Evolutionary conservation across 2,329 filamentous ascomycete species (phyloP).

Genomic region (Alternaria rosae): DNA sequence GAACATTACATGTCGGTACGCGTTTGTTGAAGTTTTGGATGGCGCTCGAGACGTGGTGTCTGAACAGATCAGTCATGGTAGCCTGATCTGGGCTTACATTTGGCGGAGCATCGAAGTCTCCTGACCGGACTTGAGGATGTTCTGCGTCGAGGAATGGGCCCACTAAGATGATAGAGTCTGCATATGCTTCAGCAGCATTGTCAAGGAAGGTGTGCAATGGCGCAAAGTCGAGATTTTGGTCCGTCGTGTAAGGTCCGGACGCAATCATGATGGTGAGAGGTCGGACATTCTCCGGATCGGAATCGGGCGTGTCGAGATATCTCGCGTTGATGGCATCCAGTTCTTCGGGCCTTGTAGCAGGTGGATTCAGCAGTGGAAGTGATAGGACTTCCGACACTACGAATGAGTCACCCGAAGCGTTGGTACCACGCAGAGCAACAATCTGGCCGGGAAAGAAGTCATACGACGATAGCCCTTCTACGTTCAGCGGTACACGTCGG

Average conservation of each 20-base stretch:
- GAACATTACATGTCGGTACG: conserved; percentile 80
- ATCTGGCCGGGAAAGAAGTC: conserved; percentile 96
- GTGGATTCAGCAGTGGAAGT: conserved; percentile 75
- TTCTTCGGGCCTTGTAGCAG: conserved; percentile 71
- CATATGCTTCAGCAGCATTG: conserved; percentile 75
- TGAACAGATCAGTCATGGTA: conserved; percentile 84
- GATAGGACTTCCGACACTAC: conserved; percentile 78
- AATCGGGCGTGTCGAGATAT: conserved; percentile 67
- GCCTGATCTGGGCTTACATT: conserved; percentile 70
- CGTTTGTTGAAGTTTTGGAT: conserved; percentile 73
- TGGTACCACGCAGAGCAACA: conserved; percentile 84
- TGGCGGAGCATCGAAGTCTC: conserved; percentile 55
- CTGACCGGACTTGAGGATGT: conserved; percentile 80
- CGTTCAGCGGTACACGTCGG: conserved; percentile 78
- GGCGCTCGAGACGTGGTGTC: conserved; percentile 76
- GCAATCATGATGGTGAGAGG: conserved; percentile 81
- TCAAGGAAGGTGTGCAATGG: conserved; percentile 82
- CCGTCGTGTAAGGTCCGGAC: conserved; percentile 88
- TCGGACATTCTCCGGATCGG: conserved; percentile 59
- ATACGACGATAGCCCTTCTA: conserved; percentile 72
- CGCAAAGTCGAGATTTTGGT: conserved; percentile 90
- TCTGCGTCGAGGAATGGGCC: conserved; percentile 93
- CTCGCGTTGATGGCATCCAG: conserved; percentile 74
- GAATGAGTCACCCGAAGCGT: conserved; percentile 85
- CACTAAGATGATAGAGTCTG: conserved; percentile 79